Base-by-base conservation (phyloP, 768 basidiomycete species). In the Gloeostereum incarnatum region DNA sequence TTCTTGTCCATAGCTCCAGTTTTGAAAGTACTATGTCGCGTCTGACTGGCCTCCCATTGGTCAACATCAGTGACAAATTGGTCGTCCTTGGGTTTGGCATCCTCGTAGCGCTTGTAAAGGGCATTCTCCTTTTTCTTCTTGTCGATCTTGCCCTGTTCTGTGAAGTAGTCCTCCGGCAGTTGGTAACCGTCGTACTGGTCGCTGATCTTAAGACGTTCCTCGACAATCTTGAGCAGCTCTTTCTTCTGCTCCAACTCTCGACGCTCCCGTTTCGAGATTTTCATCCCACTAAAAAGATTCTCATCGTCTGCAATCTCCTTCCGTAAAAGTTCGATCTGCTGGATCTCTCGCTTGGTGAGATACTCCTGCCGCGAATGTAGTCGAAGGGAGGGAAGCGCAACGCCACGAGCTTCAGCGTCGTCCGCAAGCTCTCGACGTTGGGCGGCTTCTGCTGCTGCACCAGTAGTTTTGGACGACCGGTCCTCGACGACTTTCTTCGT, bases 71-170 rank as follows among this genome's bases (percentile, higher is more conserved):
- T 97, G 2, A 89, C 78, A 56, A 98, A 98, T 49, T 93, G 83
- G 55, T 91, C 91, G 44, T 90, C 90, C 55, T 89, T 86, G 0
- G 79, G 82, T 54, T 84, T 87, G 6, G 83, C 83, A 37, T 99
- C 96, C 52, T 96, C 88, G 52, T 99, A 98, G 26, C 96, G 89
- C 49, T 85, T 74, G 57, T 96, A 97, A 36, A 99, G 59, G 0
- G 85, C 92, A 46, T 83, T 83, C 55, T 91, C 78, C 54, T 96
- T 92, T 62, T 88, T 90, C 69, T 96, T 92, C 62, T 79, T 84
- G 71, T 98, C 93, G 43, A 99, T 91, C 62, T 93, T 96, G 20
- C 96, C 96, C 56, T 97, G 92, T 51, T 94, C 94, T 1, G 96
- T 99, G 49, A 98, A 73, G 56, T 99, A 99, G 58, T 98, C 96